phyloP scores from a whole-genome alignment of 495 filamentous ascomycete species.

The Neurospora sp. region DNA sequence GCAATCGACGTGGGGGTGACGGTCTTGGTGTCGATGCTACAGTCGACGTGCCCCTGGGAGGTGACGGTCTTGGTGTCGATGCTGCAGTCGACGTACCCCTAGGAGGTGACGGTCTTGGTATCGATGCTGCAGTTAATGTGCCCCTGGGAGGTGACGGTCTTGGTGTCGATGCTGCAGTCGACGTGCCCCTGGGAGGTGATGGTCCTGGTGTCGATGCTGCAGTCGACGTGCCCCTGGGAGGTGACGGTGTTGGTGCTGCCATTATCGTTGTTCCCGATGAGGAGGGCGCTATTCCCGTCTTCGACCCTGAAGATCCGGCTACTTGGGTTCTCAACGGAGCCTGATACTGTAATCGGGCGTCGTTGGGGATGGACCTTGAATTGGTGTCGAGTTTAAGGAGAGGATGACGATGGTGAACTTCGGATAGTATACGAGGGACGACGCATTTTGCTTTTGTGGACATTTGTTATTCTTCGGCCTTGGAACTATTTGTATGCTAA shows the following conservation, averaged over 20 bases:
- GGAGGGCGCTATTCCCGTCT: neutral
- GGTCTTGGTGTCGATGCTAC: neutral
- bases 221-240: neutral
- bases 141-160: neutral
- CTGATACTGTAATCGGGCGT: neutral
- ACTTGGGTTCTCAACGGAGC: neutral
- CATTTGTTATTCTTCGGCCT: neutral
- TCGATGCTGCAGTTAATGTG: neutral
- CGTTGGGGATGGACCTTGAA: neutral
- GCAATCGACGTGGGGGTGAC: neutral
- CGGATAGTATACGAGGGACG: neutral
- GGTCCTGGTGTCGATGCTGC: neutral
- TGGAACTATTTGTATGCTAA: neutral
- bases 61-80: neutral
- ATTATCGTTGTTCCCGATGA: neutral
- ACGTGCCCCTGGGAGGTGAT: neutral
- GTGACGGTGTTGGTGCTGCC: neutral
- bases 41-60: neutral
- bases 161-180: neutral
- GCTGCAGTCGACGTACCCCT: neutral
- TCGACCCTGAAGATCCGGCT: neutral
- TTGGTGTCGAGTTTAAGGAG: neutral
- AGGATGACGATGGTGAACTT: neutral
- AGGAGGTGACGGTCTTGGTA: neutral
- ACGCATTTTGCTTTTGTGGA: neutral